A percentile compares a stretch with the other conserved stretches of the same genome.
These are phyloP conservation scores for Trematosphaeria pertusa DNA, from an alignment of 2,329 filamentous ascomycete genomes.

Conservation along the genomic window DNA sequence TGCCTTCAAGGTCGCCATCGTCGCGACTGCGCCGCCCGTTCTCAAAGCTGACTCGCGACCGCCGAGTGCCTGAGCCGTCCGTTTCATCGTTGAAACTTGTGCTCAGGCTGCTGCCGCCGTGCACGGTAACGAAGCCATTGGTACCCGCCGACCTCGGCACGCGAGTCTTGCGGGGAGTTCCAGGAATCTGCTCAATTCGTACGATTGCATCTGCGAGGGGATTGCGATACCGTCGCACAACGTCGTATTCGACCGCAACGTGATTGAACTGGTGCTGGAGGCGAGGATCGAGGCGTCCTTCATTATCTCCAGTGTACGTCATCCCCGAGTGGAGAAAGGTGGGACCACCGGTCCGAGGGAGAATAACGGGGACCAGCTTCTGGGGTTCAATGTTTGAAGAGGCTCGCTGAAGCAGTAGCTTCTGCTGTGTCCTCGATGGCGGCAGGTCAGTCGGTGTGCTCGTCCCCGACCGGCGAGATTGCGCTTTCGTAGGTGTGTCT, in stretches of 20 bases:
- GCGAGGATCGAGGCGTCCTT: slow-evolving; percentile 63
- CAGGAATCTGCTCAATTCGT: slow-evolving; percentile 61
- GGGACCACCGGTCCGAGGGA: slow-evolving; percentile 46
- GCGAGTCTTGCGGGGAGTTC: slow-evolving; percentile 41
- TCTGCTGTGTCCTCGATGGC: slow-evolving; percentile 74
- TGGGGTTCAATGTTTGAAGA: slow-evolving; percentile 74
- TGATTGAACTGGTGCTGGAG: slow-evolving; percentile 71
- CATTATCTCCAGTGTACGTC: slow-evolving; percentile 43
- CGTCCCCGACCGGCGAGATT: slow-evolving; percentile 43
- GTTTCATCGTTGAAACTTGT: slow-evolving; percentile 43
- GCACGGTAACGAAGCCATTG: slow-evolving; percentile 34
- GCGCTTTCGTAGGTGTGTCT: slow-evolving; percentile 35
- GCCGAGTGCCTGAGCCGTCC: slow-evolving; percentile 31
- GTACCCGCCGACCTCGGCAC: slow-evolving; percentile 26
- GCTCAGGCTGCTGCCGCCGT: slow-evolving; percentile 38
- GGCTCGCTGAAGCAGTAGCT: slow-evolving; percentile 75
- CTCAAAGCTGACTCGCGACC: slow-evolving; percentile 41
- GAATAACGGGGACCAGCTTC: slow-evolving; percentile 51
- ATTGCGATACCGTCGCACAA: slow-evolving; percentile 75
- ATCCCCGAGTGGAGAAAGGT: slow-evolving; percentile 43
- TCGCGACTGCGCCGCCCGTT: slow-evolving; percentile 28
- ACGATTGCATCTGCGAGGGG: slow-evolving; percentile 69
- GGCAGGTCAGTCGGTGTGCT: slow-evolving; percentile 50
- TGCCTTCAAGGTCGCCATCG: slow-evolving; percentile 29
- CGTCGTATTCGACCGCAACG: slow-evolving; percentile 76